These are phyloP conservation scores for Nigrospora oryzae DNA, from an alignment of 2,329 filamentous ascomycete species.

Conservation along the genomic window DNA sequence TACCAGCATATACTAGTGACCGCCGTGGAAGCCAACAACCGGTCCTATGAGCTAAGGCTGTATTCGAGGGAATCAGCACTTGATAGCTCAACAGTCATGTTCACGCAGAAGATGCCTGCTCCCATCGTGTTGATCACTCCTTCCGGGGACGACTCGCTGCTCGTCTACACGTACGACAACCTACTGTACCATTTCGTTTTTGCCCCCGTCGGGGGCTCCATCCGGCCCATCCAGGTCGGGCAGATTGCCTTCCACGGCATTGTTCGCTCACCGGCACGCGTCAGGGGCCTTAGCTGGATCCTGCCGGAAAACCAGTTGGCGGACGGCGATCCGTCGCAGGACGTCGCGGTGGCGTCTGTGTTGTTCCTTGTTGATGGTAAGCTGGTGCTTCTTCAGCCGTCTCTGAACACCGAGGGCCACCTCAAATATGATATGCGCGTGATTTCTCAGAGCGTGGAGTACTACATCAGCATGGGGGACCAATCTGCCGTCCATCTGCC, in stretches of 20 bases:
- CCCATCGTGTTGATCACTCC: slow-evolving; percentile 85
- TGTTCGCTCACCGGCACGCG: slow-evolving; percentile 83
- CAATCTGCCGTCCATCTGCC: slow-evolving; percentile 44
- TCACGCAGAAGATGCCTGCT: slow-evolving; percentile 69
- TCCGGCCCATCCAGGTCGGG: slow-evolving; percentile 84
- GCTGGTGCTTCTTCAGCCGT: slow-evolving; percentile 83
- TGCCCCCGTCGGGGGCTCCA: slow-evolving; percentile 55
- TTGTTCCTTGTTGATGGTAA: slow-evolving; percentile 97
- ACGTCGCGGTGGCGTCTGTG: slow-evolving; percentile 88
- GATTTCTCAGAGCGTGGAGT: slow-evolving; percentile 92
- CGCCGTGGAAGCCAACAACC: slow-evolving; percentile 71
- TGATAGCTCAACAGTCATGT: slow-evolving; percentile 63
- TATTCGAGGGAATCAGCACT: slow-evolving; percentile 82
- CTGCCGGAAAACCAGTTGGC: slow-evolving; percentile 81
- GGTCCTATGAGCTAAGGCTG: slow-evolving; percentile 78
- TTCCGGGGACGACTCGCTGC: slow-evolving; percentile 85
- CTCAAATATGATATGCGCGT: slow-evolving; percentile 98
- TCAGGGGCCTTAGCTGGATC: slow-evolving; percentile 92
- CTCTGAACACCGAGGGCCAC: slow-evolving; percentile 70
- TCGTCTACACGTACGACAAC: slow-evolving; percentile 97
- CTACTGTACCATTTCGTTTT: slow-evolving; percentile 93
- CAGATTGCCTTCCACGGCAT: slow-evolving; percentile 98
- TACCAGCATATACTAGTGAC: slow-evolving; percentile 92
- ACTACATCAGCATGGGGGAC: slow-evolving; percentile 87
- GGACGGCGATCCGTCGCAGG: slow-evolving; percentile 89